Conservation (phyloP, 1,284 basidiomycete genomes). For the Sanghuangporus weigelae region DNA sequence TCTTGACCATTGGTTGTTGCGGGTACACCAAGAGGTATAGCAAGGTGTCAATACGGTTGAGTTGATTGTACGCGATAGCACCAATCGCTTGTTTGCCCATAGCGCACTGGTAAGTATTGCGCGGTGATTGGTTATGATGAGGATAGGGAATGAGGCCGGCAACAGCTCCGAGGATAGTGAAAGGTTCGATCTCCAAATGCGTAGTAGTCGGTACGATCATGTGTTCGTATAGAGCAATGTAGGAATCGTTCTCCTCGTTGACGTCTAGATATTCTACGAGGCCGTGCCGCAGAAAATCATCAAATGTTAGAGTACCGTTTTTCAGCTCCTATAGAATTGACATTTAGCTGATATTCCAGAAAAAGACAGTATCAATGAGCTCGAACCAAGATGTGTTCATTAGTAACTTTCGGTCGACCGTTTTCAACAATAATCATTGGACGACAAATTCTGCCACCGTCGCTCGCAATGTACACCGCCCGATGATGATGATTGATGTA, state of each 20-base stretch:
- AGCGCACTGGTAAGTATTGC: constrained; percentile 99
- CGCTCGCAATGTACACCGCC: constrained; percentile 94
- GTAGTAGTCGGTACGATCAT: constrained; percentile 83
- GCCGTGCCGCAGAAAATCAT: constrained; percentile 92
- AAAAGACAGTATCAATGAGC: constrained; percentile 2
- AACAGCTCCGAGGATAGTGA: constrained; percentile 95
- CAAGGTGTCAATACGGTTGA: constrained; percentile 98
- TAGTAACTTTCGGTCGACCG: constrained; percentile 70
- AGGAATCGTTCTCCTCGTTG: constrained; percentile 98
- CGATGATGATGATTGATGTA: constrained; percentile 97
- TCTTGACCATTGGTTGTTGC: constrained; percentile 99
- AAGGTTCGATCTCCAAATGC: constrained; percentile 98
- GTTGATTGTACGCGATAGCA: constrained; percentile 98
- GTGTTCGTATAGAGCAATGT: constrained; percentile 92
- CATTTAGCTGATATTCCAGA: neutral
- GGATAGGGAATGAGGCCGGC: constrained; percentile 99
- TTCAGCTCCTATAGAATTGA: constrained; percentile 64
- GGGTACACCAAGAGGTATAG: constrained; percentile 99
- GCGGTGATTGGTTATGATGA: constrained; percentile 98
- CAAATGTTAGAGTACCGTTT: constrained; percentile 76
- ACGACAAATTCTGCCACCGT: constrained; percentile 97
- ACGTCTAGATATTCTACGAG: constrained; percentile 99
- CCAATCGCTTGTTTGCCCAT: constrained; percentile 99
- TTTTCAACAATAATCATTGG: constrained; percentile 98
- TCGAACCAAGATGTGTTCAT: constrained; percentile 76